These are phyloP conservation scores for Ceratobasidium sp. DNA, from an alignment of 1,284 basidiomycete species.

Conservation along the genomic window DNA sequence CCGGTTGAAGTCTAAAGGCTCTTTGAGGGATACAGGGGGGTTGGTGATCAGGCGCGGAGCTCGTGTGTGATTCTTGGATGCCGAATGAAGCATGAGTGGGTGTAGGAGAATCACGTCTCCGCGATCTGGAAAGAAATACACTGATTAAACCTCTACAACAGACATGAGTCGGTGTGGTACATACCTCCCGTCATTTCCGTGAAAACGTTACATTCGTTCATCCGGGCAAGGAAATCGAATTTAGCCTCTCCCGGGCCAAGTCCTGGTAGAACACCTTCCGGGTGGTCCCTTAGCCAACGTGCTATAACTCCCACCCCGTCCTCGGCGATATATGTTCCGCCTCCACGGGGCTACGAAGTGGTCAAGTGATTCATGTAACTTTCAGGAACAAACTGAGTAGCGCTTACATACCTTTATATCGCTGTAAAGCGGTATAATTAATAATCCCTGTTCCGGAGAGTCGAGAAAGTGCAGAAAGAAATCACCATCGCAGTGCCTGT, in stretches of 20 bases:
- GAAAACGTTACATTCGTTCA: constrained; percentile 48
- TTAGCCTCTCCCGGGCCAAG: constrained; percentile 35
- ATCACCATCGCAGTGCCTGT: constrained; percentile 41
- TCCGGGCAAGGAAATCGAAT: constrained; percentile 45
- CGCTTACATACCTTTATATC: constrained; percentile 44
- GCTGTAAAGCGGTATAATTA: constrained; percentile 50
- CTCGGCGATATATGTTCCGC: constrained; percentile 50
- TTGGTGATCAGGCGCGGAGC: constrained; percentile 71
- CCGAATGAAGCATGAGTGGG: constrained; percentile 73
- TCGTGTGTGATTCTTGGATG: constrained; percentile 70
- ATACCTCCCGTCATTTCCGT: constrained; percentile 48
- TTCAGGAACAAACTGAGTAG: neutral
- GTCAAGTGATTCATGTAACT: neutral
- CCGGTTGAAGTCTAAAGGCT: constrained; percentile 68
- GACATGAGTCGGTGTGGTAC: no score
- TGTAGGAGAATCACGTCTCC: constrained; percentile 74
- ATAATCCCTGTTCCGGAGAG: constrained; percentile 50
- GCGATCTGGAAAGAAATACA: constrained; percentile 33
- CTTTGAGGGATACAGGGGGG: constrained; percentile 67
- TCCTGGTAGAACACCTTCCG: constrained; percentile 49
- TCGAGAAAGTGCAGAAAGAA: constrained; percentile 50
- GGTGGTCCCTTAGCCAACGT: constrained; percentile 47
- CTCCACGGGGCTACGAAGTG: constrained; percentile 46
- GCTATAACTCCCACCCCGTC: constrained; percentile 49
- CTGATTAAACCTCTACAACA: no score